phyloP scores from a whole-genome alignment of 352 stramenopile genomes.

The Globisporangium iwayamae region DNA sequence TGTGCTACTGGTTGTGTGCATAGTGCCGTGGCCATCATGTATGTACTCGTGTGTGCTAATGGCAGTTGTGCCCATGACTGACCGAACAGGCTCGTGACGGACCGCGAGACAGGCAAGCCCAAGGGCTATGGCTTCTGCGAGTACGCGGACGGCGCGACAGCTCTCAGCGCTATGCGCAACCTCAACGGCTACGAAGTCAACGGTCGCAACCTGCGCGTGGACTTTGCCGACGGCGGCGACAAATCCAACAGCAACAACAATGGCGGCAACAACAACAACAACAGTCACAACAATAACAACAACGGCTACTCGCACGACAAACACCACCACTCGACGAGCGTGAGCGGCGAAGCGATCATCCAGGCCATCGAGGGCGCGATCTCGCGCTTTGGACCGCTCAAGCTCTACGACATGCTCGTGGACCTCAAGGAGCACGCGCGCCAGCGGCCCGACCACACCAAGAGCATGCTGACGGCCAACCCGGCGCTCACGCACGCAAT shows the following conservation, averaged over 20 bases:
- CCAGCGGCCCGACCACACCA: slow-evolving; percentile 72
- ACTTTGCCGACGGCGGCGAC: slow-evolving; percentile 78
- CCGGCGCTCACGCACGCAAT: slow-evolving; percentile 80
- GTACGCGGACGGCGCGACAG: slow-evolving; percentile 80
- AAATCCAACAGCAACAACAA: slow-evolving; percentile 29
- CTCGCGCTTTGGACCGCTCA: slow-evolving; percentile 55
- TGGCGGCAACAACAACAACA: slow-evolving; percentile 14
- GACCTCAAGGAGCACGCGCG: slow-evolving; percentile 75
- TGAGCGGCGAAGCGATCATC: slow-evolving; percentile 77
- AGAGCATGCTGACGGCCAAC: slow-evolving; percentile 71
- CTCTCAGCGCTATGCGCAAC: slow-evolving; percentile 82
- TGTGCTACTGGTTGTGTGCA: background rate
- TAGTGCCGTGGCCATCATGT: background rate
- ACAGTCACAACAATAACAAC: slow-evolving; percentile 20
- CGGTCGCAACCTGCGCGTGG: slow-evolving; percentile 77
- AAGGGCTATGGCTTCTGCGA: slow-evolving; percentile 88
- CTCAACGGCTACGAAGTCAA: slow-evolving; percentile 85
- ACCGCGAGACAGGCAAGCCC: slow-evolving; percentile 79
- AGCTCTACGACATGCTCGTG: slow-evolving; percentile 84
- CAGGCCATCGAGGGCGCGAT: slow-evolving; percentile 78
- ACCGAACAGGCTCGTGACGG: slow-evolving; percentile 61
- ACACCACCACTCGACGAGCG: slow-evolving; percentile 24
- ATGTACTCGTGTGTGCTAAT: background rate
- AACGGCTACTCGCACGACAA: slow-evolving; percentile 20
- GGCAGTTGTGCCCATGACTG: background rate